These are phyloP conservation scores for Cladophialophora exuberans DNA, from an alignment of 2,329 filamentous ascomycete genomes.

Conservation along the genomic window DNA sequence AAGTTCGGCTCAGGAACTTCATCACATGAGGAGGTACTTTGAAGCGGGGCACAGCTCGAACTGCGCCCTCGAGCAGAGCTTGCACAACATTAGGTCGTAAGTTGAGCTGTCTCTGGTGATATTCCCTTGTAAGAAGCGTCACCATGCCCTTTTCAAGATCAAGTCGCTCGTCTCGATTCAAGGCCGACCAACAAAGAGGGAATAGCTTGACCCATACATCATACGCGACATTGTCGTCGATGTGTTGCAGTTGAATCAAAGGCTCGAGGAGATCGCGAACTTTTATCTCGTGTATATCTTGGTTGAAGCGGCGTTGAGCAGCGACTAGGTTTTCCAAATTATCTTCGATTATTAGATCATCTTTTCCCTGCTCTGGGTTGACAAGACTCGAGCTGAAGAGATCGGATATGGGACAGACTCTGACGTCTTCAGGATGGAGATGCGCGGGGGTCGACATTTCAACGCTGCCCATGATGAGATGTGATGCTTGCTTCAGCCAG, in stretches of 20 bases:
- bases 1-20: conserved; percentile 92
- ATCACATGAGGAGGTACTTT: conserved; percentile 94
- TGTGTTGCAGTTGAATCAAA: conserved; percentile 87
- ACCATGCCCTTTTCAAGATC: conserved; percentile 92
- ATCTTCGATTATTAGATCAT: conserved; percentile 75
- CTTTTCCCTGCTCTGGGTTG: conserved; percentile 66
- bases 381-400: conserved; percentile 68
- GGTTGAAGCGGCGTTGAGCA: conserved; percentile 79
- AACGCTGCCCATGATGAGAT: conserved; percentile 86
- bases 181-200: conserved; percentile 89
- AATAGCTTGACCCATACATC: conserved; percentile 91
- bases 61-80: conserved; percentile 84
- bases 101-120: conserved; percentile 91
- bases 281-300: conserved; percentile 82
- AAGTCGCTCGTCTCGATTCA: conserved; percentile 81
- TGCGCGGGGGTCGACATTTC: conserved; percentile 81
- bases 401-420: conserved; percentile 71
- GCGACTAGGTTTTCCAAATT: conserved; percentile 78
- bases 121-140: conserved; percentile 89
- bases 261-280: conserved; percentile 88
- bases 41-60: conserved; percentile 81
- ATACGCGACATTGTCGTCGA: conserved; percentile 78
- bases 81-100: conserved; percentile 95
- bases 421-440: conserved; percentile 83
- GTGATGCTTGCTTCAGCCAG: conserved; percentile 94